A percentile compares a stretch with the other conserved stretches of the same genome.
Evolutionary conservation across 2,329 filamentous ascomycete genomes (phyloP).

Genomic region (Botrytis tulipae): DNA sequence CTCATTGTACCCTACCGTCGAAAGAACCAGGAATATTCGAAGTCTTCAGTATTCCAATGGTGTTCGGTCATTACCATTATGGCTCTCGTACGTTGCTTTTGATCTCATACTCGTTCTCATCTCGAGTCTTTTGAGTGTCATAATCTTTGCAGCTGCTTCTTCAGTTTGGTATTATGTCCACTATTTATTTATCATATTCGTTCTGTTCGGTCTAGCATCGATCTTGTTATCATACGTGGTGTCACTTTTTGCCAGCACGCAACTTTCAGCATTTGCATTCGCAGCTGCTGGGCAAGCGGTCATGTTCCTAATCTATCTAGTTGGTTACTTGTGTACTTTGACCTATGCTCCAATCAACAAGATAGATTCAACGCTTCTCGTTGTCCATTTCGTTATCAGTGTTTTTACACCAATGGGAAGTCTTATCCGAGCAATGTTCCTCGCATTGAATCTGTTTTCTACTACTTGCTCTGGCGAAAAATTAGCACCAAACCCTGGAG

Average conservation of each 20-base stretch:
- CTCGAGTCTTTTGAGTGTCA: conserved; percentile 63
- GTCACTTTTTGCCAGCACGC: conserved; percentile 74
- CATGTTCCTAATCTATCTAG: conserved; percentile 68
- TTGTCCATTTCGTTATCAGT: conserved; percentile 74
- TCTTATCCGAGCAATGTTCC: conserved; percentile 69
- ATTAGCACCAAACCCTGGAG: conserved; percentile 67
- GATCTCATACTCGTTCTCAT: conserved; percentile 74
- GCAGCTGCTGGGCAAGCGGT: conserved; percentile 74
- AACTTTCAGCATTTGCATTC: conserved; percentile 81
- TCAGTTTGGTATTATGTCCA: conserved; percentile 75
- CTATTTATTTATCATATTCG: conserved; percentile 78
- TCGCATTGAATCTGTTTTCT: conserved; percentile 81
- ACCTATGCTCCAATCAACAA: conserved; percentile 70
- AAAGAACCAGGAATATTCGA: conserved; percentile 74
- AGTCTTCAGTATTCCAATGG: conserved; percentile 91
- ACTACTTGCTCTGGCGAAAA: conserved; percentile 65
- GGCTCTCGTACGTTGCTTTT: conserved; percentile 78
- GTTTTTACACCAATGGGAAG: conserved; percentile 75
- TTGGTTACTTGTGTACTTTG: conserved; percentile 68
- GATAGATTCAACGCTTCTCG: conserved; percentile 64
- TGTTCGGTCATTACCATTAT: conserved; percentile 76
- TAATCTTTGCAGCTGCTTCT: conserved; percentile 63
- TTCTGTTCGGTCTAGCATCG: conserved; percentile 77
- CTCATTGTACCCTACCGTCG: conserved; percentile 81
- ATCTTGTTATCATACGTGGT: conserved; percentile 76